A percentile compares a stretch with the other conserved stretches of the same genome.
These are phyloP conservation scores for Phoma herbarum DNA, from an alignment of 2,329 filamentous ascomycete species.

Conservation along the genomic window DNA sequence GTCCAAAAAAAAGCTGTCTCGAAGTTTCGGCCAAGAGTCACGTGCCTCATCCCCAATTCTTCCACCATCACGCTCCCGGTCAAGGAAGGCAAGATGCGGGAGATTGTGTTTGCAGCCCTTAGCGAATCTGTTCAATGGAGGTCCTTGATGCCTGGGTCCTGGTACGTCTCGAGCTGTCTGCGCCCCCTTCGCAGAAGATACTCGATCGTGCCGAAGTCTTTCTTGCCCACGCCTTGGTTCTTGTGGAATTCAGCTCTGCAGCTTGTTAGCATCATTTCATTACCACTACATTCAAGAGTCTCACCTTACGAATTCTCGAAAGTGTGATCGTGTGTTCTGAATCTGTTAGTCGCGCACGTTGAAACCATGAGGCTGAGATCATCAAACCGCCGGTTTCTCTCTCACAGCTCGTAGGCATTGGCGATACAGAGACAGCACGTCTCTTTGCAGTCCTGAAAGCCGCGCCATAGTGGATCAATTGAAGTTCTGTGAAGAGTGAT, in stretches of 20 bases:
- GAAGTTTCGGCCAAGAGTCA: constrained; percentile 20
- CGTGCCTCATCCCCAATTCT: constrained; percentile 14
- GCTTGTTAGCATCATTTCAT: background rate
- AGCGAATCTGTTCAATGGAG: constrained; percentile 22
- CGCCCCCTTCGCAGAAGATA: constrained; percentile 83
- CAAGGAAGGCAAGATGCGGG: background rate
- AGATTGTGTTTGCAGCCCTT: constrained; percentile 16
- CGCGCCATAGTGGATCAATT: constrained; percentile 50
- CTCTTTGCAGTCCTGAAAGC: constrained; percentile 87
- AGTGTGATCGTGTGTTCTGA: constrained; percentile 67
- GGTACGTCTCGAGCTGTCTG: constrained; percentile 82
- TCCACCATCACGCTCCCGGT: background rate
- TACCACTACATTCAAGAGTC: background rate
- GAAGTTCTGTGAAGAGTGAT: background rate
- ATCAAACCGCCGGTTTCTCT: constrained; percentile 77
- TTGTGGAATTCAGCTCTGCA: constrained; percentile 79
- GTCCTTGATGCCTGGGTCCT: constrained; percentile 81
- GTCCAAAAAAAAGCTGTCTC: background rate
- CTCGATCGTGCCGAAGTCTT: constrained; percentile 86
- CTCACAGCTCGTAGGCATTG: constrained; percentile 82
- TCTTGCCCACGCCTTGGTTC: constrained; percentile 74
- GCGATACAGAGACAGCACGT: constrained; percentile 87
- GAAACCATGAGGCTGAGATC: background rate
- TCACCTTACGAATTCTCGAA: constrained; percentile 71
- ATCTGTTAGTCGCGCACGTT: constrained; percentile 18